A percentile compares a stretch with the other conserved stretches of the same genome.
These are phyloP conservation scores for Gossypioides kirkii DNA, from an alignment of 345 rosid genomes.

Conservation along the genomic window DNA sequence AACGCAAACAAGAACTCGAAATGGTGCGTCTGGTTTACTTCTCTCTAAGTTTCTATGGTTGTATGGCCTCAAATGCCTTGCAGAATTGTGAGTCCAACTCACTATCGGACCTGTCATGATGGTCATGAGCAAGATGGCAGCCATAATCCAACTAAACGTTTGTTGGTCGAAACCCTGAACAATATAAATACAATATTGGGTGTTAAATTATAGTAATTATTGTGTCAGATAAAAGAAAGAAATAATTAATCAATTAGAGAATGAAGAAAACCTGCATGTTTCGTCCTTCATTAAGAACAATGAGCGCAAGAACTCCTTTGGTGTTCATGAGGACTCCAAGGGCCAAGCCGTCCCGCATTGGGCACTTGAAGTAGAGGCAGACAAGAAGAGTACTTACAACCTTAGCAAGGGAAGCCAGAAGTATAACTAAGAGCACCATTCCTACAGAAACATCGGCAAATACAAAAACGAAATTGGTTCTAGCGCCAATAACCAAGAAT, in stretches of 20 bases:
- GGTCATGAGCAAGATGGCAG: slow-evolving; percentile 39
- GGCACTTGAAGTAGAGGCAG: slow-evolving; percentile 16
- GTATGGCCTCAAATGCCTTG: slow-evolving; percentile 23
- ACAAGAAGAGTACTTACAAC: slow-evolving; percentile 27
- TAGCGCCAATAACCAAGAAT: slow-evolving; percentile 26
- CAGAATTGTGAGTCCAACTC: slow-evolving; percentile 28
- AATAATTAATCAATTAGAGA: too few species aligned
- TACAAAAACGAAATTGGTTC: slow-evolving; percentile 5
- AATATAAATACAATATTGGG: not conserved
- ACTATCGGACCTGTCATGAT: slow-evolving; percentile 33
- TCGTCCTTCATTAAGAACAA: slow-evolving; percentile 34
- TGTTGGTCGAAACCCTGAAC: slow-evolving; percentile 34
- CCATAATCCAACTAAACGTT: slow-evolving; percentile 35
- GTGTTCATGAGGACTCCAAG: slow-evolving; percentile 54
- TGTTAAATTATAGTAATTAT: too few species aligned
- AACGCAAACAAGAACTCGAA: slow-evolving; percentile 52
- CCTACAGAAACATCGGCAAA: not conserved
- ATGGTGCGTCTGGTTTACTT: slow-evolving; percentile 32
- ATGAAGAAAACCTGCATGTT: slow-evolving; percentile 17
- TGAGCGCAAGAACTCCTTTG: slow-evolving; percentile 38
- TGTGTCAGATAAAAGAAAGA: too few species aligned
- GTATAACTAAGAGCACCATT: not conserved
- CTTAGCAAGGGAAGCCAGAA: slow-evolving; percentile 27
- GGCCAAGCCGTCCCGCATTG: slow-evolving; percentile 27
- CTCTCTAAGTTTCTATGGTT: slow-evolving; percentile 39